phyloP scores from a whole-genome alignment of 225 moss, liverwort and hornwort genomes.

The Pseudisothecium myosuroides region DNA sequence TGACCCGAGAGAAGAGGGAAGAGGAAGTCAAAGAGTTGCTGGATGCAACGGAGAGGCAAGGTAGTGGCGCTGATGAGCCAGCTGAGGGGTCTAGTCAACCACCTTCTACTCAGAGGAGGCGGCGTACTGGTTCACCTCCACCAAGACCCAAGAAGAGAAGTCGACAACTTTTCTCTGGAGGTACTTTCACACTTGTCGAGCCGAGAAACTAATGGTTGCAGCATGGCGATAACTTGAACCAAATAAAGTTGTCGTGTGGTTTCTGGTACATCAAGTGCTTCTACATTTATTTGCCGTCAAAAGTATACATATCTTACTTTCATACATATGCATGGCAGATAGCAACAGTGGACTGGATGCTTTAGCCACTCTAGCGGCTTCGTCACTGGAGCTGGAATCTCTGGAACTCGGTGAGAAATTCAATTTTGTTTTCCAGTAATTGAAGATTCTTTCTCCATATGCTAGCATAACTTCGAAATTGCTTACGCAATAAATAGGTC shows the following conservation, averaged over 20 bases:
- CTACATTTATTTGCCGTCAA: not conserved
- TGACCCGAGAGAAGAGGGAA: slow-evolving; percentile 34
- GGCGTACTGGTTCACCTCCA: slow-evolving; percentile 37
- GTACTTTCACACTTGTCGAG: slow-evolving; percentile 13
- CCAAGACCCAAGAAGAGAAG: slow-evolving; percentile 87
- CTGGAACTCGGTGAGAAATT: slow-evolving; percentile 39
- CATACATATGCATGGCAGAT: slow-evolving; percentile 34
- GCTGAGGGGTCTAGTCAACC: slow-evolving; percentile 39
- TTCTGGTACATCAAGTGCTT: not conserved
- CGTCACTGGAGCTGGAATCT: slow-evolving; percentile 62
- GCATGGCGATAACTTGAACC: not conserved
- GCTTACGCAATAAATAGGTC: not conserved
- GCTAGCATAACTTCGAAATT: not conserved
- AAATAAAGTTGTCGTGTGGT: not conserved
- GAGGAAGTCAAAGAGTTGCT: slow-evolving; percentile 43
- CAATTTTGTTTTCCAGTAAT: slow-evolving; percentile 21
- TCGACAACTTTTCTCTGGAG: slow-evolving; percentile 94
- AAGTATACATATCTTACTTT: not conserved
- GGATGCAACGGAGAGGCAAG: slow-evolving; percentile 35
- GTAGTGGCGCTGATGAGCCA: slow-evolving; percentile 37
- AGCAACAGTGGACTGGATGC: slow-evolving; percentile 84
- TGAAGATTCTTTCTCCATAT: not conserved
- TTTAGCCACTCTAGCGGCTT: slow-evolving; percentile 80
- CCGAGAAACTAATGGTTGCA: not conserved
- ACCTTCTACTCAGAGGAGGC: slow-evolving; percentile 50